These are phyloP conservation scores for Gossypium ekmanianum DNA, from an alignment of 345 rosid species.

Conservation along the genomic window DNA sequence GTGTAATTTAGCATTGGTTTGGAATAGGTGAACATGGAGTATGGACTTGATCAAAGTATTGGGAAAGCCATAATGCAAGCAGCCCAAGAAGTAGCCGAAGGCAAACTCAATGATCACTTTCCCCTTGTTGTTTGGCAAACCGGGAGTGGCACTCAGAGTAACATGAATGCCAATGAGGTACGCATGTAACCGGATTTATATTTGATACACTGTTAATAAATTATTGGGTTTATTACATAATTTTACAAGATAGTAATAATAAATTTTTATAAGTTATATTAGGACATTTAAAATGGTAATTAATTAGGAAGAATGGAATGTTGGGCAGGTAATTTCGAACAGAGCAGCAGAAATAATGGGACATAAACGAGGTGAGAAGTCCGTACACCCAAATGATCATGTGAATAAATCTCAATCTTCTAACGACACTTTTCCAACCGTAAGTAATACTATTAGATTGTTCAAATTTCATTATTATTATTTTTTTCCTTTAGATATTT, in stretches of 20 bases:
- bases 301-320: conserved; percentile 3
- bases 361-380: conserved; percentile 72
- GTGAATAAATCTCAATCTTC: conserved; percentile 95
- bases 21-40: conserved; percentile 78
- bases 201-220: neutral
- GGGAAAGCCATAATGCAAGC: conserved; percentile 94
- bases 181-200: neutral
- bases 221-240: no score
- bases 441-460: conserved; percentile 33
- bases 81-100: conserved; percentile 90
- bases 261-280: no score
- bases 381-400: conserved; percentile 95
- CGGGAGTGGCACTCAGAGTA: conserved; percentile 99
- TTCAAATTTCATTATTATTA: neutral
- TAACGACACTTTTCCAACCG: conserved; percentile 93
- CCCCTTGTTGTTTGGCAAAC: conserved; percentile 98
- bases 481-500: neutral
- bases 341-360: conserved; percentile 96
- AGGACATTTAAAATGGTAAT: no score
- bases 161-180: conserved; percentile 99
- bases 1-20: no score
- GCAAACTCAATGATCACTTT: conserved; percentile 79
- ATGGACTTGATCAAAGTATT: conserved; percentile 80
- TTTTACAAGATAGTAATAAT: no score
- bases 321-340: conserved; percentile 79